These are phyloP conservation scores for Boletus reticulatus DNA, from an alignment of 768 basidiomycete species.

Conservation along the genomic window DNA sequence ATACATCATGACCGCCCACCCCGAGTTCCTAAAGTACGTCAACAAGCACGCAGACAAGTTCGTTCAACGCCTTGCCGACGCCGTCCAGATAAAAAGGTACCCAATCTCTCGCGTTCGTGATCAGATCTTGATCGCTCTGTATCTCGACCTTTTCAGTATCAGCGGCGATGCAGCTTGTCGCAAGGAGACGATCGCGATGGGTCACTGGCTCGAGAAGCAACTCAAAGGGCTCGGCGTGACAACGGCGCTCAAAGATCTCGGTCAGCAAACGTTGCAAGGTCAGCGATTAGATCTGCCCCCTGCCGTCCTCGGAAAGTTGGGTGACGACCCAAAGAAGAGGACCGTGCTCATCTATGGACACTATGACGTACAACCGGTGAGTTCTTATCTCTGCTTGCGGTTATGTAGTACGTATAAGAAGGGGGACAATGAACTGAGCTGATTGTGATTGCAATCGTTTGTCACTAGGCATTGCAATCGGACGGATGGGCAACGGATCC, in stretches of 20 bases:
- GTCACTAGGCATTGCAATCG: constrained; percentile 35
- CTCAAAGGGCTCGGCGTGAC: constrained; percentile 77
- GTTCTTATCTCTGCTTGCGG: constrained; percentile 13
- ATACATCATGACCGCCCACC: constrained; percentile 34
- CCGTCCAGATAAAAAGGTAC: constrained; percentile 82
- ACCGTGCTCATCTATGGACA: constrained; percentile 93
- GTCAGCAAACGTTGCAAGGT: constrained; percentile 71
- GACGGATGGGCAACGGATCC: constrained; percentile 93
- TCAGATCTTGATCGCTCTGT: not conserved
- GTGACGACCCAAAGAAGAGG: constrained; percentile 86
- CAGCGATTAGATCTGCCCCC: constrained; percentile 76
- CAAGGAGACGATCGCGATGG: constrained; percentile 82
- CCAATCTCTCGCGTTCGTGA: not conserved
- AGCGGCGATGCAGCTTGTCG: constrained; percentile 71
- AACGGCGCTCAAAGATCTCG: constrained; percentile 73
- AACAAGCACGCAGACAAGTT: constrained; percentile 70
- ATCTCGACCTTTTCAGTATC: constrained; percentile 41
- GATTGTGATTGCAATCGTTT: too few relatives aligned
- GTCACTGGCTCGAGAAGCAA: constrained; percentile 71
- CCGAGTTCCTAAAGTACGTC: constrained; percentile 48
- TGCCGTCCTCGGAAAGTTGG: constrained; percentile 77
- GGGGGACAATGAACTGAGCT: too few relatives aligned
- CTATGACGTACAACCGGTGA: constrained; percentile 91
- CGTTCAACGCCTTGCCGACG: constrained; percentile 74
- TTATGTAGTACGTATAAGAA: not conserved